These are phyloP conservation scores for Dictyostelium citrinum DNA, from an alignment of 78 protist genomes.

Conservation along the genomic window DNA sequence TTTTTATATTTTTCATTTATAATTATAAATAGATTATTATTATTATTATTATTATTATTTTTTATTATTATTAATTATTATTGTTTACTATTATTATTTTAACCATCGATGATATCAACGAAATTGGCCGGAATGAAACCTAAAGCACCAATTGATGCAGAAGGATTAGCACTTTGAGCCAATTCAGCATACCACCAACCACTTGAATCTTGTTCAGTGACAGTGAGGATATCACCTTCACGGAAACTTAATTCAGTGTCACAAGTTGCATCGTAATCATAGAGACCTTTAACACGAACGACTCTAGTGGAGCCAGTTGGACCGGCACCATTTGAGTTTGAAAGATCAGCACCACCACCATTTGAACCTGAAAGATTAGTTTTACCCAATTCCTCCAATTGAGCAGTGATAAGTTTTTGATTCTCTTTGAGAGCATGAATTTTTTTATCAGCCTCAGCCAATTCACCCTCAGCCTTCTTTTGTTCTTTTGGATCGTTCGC, in stretches of 20 bases:
- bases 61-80: too few species aligned
- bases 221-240: conserved; percentile 72
- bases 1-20: too few species aligned
- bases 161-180: neutral
- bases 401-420: conserved; percentile 29
- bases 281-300: conserved; percentile 49
- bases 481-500: conserved; percentile 75
- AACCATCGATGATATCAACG: neutral
- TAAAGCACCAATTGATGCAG: neutral
- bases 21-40: too few species aligned
- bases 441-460: conserved; percentile 66
- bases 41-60: too few species aligned
- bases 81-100: neutral
- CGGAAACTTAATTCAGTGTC: conserved; percentile 67
- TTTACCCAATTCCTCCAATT: conserved; percentile 57
- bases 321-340: conserved; percentile 17
- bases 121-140: neutral
- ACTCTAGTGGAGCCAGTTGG: neutral
- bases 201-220: conserved; percentile 59
- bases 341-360: neutral
- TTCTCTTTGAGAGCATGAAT: conserved; percentile 17
- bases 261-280: conserved; percentile 67
- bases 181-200: conserved; percentile 76
- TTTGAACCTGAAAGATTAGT: neutral
- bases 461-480: conserved; percentile 75